Percentiles rank a stretch among this genome's conserved stretches.
Conservation (phyloP, 139 green algal genomes). For the Chara braunii region DNA sequence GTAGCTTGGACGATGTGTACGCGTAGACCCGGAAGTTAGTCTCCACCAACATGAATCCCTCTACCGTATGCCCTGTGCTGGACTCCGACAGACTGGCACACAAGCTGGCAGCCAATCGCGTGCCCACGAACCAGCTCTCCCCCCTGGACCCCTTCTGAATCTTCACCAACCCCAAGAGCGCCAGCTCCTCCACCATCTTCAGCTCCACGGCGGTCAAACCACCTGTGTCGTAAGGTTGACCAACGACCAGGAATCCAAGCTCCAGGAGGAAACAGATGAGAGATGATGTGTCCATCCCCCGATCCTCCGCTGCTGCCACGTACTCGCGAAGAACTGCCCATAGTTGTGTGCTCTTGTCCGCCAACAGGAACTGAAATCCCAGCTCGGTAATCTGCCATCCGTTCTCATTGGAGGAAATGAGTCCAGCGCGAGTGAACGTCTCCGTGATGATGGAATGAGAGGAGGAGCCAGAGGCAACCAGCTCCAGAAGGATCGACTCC, state of each 20-base stretch:
- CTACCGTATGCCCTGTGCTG: too few species aligned
- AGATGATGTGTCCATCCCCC: conserved; percentile 20
- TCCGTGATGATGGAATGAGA: too few species aligned
- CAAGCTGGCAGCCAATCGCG: conserved; percentile 22
- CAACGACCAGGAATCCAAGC: conserved; percentile 25
- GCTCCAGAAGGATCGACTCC: too few species aligned
- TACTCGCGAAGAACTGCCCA: too few species aligned
- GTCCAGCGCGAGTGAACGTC: too few species aligned
- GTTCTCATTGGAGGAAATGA: too few species aligned
- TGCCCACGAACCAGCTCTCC: conserved; percentile 29
- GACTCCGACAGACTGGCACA: conserved; percentile 29
- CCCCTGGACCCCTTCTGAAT: conserved; percentile 32
- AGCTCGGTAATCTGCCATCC: too few species aligned
- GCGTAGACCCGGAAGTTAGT: conserved; percentile 48
- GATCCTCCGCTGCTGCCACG: too few species aligned
- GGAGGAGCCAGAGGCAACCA: too few species aligned
- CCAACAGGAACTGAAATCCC: too few species aligned
- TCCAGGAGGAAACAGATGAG: conserved; percentile 36
- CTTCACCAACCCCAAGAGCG: conserved; percentile 19
- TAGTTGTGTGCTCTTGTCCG: too few species aligned
- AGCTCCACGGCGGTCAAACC: conserved; percentile 18
- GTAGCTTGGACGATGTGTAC: conserved; percentile 39
- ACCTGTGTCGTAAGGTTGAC: conserved; percentile 19
- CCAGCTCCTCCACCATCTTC: conserved; percentile 21
- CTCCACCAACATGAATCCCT: conserved; percentile 46